These are phyloP conservation scores for Neoscytalidium dimidiatum DNA, from an alignment of 2,329 filamentous ascomycete species.

Conservation along the genomic window DNA sequence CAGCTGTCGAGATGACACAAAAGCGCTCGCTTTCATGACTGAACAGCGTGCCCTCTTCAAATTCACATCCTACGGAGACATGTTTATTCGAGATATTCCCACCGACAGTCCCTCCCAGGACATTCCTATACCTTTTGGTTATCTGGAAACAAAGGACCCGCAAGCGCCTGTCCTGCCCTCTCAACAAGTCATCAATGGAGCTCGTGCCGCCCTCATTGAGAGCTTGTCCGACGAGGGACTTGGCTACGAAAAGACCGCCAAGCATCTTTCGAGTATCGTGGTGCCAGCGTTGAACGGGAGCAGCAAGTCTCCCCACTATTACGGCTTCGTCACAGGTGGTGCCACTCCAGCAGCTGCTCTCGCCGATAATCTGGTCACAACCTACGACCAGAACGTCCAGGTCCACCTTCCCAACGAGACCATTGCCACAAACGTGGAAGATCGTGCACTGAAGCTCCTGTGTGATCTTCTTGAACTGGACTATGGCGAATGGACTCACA, in stretches of 20 bases:
- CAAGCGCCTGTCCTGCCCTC: slow-evolving; percentile 38
- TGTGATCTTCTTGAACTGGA: slow-evolving; percentile 66
- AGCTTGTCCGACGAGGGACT: slow-evolving; percentile 43
- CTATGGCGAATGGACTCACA: slow-evolving; percentile 64
- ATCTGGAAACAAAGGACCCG: slow-evolving; percentile 14
- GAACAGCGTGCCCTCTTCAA: background rate
- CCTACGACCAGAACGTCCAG: slow-evolving; percentile 79
- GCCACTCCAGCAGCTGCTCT: slow-evolving; percentile 75
- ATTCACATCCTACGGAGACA: background rate
- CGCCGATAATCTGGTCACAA: slow-evolving; percentile 81
- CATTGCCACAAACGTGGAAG: slow-evolving; percentile 75
- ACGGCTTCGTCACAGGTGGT: slow-evolving; percentile 87
- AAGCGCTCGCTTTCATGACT: background rate
- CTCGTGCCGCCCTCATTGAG: slow-evolving; percentile 37
- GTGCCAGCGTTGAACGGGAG: slow-evolving; percentile 64
- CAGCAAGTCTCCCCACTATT: slow-evolving; percentile 63
- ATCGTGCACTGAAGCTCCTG: slow-evolving; percentile 69
- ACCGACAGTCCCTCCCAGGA: background rate
- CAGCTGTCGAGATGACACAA: background rate
- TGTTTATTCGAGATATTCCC: background rate
- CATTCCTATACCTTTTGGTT: background rate
- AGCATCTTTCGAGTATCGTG: slow-evolving; percentile 50
- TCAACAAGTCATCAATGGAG: slow-evolving; percentile 28
- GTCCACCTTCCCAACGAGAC: slow-evolving; percentile 79
- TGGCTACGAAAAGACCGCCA: slow-evolving; percentile 44